phyloP scores from a whole-genome alignment of 1,139 yeast species.

The Geotrichum phurueaensis region DNA sequence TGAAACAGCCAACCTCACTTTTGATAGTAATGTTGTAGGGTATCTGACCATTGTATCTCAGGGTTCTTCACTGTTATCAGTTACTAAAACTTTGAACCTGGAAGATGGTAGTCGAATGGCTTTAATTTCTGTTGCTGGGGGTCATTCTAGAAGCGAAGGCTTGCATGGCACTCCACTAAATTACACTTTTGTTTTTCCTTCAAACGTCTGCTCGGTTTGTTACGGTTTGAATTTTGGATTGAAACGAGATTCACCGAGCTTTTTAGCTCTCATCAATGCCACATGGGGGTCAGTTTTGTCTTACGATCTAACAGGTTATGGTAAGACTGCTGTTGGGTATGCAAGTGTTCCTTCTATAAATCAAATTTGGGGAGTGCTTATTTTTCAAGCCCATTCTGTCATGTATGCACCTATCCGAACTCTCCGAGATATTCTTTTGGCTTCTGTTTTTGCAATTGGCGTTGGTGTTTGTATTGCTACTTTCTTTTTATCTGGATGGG shows the following conservation, averaged over 20 bases:
- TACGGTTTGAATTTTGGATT: constrained; percentile 20
- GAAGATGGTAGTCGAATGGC: constrained; percentile 36
- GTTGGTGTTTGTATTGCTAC: constrained; percentile 70
- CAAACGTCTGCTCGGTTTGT: constrained; percentile 18
- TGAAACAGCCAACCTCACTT: constrained; percentile 16
- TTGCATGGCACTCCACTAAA: constrained; percentile 13
- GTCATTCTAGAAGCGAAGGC: constrained; percentile 3
- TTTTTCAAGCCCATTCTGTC: constrained; percentile 54
- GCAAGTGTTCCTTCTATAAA: constrained; percentile 47
- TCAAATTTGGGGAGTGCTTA: constrained; percentile 63
- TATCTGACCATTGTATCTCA: constrained; percentile 61
- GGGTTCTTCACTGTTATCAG: constrained; percentile 48
- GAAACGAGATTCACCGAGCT: constrained; percentile 18
- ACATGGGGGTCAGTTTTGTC: constrained; percentile 49
- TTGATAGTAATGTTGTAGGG: constrained; percentile 47
- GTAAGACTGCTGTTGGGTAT: constrained; percentile 62
- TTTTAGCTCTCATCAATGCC: constrained; percentile 34
- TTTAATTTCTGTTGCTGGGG: constrained; percentile 25
- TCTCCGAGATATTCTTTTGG: constrained; percentile 65
- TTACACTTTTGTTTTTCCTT: constrained; percentile 23
- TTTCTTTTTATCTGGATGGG: constrained; percentile 78
- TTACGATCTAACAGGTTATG: constrained; percentile 39
- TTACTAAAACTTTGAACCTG: constrained; percentile 44
- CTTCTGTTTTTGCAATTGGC: constrained; percentile 76
- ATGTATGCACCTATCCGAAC: constrained; percentile 62